Conservation (phyloP, 202 grass and related monocot species). For the Digitaria exilis region DNA sequence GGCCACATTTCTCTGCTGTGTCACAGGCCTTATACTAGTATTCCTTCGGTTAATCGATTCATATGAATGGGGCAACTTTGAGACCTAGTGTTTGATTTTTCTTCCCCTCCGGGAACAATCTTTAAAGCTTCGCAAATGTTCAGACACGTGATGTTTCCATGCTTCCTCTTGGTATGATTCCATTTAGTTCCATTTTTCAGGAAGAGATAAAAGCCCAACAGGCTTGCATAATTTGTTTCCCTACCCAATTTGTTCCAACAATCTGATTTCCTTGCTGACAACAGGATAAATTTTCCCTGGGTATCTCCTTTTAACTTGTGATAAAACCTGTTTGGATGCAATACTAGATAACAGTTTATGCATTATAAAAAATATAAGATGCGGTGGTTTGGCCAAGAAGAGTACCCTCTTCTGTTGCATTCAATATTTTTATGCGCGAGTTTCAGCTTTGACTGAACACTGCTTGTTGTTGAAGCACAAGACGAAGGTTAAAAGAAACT, state of each 20-base stretch:
- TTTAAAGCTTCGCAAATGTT: background rate
- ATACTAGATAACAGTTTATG: background rate
- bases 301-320: background rate
- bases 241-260: background rate
- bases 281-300: background rate
- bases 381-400: background rate
- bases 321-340: background rate
- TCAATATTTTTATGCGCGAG: background rate
- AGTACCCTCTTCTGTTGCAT: background rate
- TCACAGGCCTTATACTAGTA: background rate
- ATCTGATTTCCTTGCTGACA: background rate
- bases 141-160: background rate
- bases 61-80: background rate
- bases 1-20: background rate
- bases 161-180: background rate
- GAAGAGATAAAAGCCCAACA: background rate
- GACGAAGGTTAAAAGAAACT: background rate
- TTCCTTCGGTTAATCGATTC: background rate
- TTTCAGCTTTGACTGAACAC: background rate
- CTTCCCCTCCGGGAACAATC: background rate
- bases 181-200: background rate
- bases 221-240: background rate
- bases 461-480: background rate
- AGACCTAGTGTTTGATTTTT: background rate
- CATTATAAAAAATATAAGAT: background rate